Percentiles rank a stretch among this genome's conserved stretches.
These are phyloP conservation scores for Alternaria tenuissima DNA, from an alignment of 2,329 filamentous ascomycete species.

Conservation along the genomic window DNA sequence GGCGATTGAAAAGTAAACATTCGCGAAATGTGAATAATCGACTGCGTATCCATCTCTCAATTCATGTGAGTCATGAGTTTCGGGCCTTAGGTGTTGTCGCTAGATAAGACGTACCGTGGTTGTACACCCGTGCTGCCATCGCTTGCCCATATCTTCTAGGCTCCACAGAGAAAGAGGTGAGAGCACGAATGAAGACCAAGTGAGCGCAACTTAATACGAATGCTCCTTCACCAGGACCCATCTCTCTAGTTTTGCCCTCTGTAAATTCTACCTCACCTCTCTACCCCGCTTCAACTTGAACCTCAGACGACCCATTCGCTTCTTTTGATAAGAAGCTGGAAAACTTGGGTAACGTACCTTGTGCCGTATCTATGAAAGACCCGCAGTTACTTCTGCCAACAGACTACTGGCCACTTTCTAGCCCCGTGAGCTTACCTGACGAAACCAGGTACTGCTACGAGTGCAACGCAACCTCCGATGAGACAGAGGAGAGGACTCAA, in stretches of 20 bases:
- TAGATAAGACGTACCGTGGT: background rate
- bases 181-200: background rate
- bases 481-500: background rate
- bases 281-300: background rate
- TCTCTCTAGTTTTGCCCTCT: background rate
- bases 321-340: background rate
- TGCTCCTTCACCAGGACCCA: background rate
- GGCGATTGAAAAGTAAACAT: background rate
- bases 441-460: background rate
- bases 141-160: background rate
- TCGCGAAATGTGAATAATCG: background rate
- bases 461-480: background rate
- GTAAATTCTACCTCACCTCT: background rate
- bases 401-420: background rate
- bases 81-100: background rate
- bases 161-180: background rate
- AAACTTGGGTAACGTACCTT: background rate
- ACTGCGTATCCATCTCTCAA: background rate
- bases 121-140: background rate
- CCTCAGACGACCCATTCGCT: background rate
- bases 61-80: background rate
- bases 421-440: background rate
- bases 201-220: background rate
- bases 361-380: background rate
- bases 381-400: background rate